Evolutionary conservation across 2,329 filamentous ascomycete genomes (phyloP), one percentile per base, ranked within the genome.

Genomic region (Hymenoscyphus repandus): DNA sequence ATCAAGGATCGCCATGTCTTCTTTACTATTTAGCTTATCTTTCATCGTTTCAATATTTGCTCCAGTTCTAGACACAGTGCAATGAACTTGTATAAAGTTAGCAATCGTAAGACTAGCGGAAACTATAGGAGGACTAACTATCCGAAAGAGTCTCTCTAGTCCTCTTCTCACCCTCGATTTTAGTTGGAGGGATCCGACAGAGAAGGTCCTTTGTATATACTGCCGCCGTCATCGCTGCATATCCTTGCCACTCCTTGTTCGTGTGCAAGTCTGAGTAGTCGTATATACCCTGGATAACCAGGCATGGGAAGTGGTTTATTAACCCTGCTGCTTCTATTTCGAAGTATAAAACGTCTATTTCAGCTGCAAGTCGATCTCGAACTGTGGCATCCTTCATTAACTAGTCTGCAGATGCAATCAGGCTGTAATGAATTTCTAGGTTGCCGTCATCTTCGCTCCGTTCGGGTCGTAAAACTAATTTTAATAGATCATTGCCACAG

Each of bases 401-500:
- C 17, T 50, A 37, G 32, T 55, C 52, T 13, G 41, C 39, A 33
- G 51, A 56, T 5, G 51, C 53, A 45, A 56, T 56, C 22, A 33
- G 43, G 22, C 54, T 44, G 27, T 56, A 56, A 36, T 53, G 43
- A 31, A 53, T 48, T 27, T 22, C 20, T 15, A 39, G 34, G 33
- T 44, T n/a, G 39, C 60, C 51, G n/a, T n/a, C n/a, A 2, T 57
- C 34, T 47, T 60, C 47, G 9, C 31, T 41, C 15, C 50, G 51
- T 34, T 59, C 46, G 2, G 31, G 10, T 54, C 61, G 58, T 20
- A 15, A 18, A 27, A 58, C 49, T 37, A 61, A 46, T 17, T 57
- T 53, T 47, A 47, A 50, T 47, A 40, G 44, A 51, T 58, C 54
- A 51, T 49, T 42, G 36, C 60, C 52, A 52, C 60, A 64, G 43